These are phyloP conservation scores for Exsudoporus frostii DNA, from an alignment of 768 basidiomycete genomes.

Conservation along the genomic window DNA sequence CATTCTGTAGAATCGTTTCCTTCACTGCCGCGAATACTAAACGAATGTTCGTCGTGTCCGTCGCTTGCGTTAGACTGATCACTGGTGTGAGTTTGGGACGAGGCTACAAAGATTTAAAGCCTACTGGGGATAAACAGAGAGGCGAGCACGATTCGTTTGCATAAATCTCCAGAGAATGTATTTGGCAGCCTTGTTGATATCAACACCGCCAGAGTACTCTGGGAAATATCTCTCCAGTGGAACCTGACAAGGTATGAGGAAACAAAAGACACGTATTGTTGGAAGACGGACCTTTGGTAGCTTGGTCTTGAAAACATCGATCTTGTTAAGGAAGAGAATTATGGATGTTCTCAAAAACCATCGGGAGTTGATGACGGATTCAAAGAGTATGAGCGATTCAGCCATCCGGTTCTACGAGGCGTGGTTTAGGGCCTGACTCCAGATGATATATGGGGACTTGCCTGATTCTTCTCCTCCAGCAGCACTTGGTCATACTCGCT, in stretches of 20 bases:
- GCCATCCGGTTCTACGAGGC: constrained; percentile 63
- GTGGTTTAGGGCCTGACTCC: neutral
- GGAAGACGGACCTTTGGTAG: constrained; percentile 44
- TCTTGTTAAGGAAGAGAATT: constrained; percentile 69
- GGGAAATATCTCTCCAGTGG: constrained; percentile 80
- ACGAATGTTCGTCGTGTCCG: constrained; percentile 79
- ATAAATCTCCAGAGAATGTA: constrained; percentile 95
- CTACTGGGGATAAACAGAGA: constrained; percentile 91
- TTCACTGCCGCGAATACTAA: constrained; percentile 86
- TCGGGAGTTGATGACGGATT: constrained; percentile 74
- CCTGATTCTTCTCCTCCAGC: constrained; percentile 50
- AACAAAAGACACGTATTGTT: accelerated
- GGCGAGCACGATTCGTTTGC: constrained; percentile 78
- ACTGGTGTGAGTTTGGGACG: neutral
- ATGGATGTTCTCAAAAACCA: constrained; percentile 71
- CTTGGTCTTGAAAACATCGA: constrained; percentile 75
- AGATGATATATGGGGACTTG: constrained; percentile 1
- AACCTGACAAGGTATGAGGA: constrained; percentile 38
- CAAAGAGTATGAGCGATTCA: constrained; percentile 72
- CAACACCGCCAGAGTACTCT: constrained; percentile 84
- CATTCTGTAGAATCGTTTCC: constrained; percentile 91
- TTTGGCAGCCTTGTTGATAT: constrained; percentile 93
- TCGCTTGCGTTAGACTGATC: constrained; percentile 77
- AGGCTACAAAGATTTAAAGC: constrained; percentile 25
- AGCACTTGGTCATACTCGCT: constrained; percentile 75